These are phyloP conservation scores for Neurospora sp. DNA, from an alignment of 495 filamentous ascomycete species.

Conservation along the genomic window DNA sequence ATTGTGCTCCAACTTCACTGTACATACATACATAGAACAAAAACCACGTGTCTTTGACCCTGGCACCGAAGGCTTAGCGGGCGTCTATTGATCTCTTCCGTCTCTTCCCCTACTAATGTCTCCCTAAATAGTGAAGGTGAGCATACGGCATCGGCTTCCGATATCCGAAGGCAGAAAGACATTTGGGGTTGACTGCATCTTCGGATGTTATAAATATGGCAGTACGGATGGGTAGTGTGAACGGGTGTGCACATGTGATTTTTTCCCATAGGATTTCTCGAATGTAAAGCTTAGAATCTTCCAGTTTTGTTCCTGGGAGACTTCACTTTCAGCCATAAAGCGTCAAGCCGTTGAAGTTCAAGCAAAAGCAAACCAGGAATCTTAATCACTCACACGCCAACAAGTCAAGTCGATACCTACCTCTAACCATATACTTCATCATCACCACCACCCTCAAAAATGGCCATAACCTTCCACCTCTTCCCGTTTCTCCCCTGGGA, in stretches of 20 bases:
- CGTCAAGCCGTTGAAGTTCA: background rate
- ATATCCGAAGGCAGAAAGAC: background rate
- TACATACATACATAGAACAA: background rate
- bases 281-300: too few relatives aligned
- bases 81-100: background rate
- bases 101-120: background rate
- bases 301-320: too few relatives aligned
- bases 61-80: background rate
- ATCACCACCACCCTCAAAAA: background rate
- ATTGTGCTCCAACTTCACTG: background rate
- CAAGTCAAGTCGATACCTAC: background rate
- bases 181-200: too few relatives aligned
- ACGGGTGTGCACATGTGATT: too few relatives aligned
- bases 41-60: background rate
- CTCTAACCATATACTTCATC: background rate
- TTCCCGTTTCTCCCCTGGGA: constrained; percentile 12
- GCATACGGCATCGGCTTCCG: background rate
- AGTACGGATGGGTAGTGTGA: too few relatives aligned
- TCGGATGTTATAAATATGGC: too few relatives aligned
- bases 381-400: background rate
- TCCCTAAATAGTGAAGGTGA: background rate
- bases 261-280: too few relatives aligned
- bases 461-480: background rate
- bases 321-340: too few relatives aligned
- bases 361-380: background rate